Conservation (phyloP, 345 rosid genomes). For the Linum trigynum region DNA sequence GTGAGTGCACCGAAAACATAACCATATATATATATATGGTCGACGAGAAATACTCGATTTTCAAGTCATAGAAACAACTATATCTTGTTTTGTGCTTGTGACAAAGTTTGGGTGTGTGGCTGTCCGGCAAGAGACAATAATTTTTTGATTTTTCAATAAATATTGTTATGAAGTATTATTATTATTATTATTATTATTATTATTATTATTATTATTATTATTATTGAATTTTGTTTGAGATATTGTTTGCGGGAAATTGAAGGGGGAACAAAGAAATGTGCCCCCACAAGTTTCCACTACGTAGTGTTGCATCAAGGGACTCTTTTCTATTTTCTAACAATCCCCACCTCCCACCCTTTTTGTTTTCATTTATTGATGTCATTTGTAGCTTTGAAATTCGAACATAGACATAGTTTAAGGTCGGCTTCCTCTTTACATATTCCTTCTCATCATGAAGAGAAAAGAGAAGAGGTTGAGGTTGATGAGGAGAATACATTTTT, state of each 20-base stretch:
- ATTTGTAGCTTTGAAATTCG: slow-evolving; percentile 22
- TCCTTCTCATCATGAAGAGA: background rate
- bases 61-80: no score
- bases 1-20: no score
- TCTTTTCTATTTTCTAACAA: background rate
- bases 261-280: slow-evolving; percentile 35
- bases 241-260: slow-evolving; percentile 28
- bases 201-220: no score
- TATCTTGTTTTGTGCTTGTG: slow-evolving; percentile 23
- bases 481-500: no score
- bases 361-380: background rate
- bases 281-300: slow-evolving; percentile 52
- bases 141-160: background rate
- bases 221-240: slow-evolving; percentile 32
- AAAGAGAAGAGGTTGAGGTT: no score
- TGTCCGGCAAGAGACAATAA: slow-evolving; percentile 51
- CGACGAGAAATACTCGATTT: no score
- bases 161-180: no score
- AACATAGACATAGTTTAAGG: slow-evolving; percentile 10
- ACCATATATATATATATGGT: no score
- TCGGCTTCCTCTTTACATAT: slow-evolving; percentile 2
- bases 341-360: slow-evolving; percentile 5
- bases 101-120: slow-evolving; percentile 38
- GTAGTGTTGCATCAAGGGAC: slow-evolving; percentile 16
- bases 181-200: no score